Base-by-base conservation (phyloP, 1,284 basidiomycete genomes). In the Bjerkandera adusta region DNA sequence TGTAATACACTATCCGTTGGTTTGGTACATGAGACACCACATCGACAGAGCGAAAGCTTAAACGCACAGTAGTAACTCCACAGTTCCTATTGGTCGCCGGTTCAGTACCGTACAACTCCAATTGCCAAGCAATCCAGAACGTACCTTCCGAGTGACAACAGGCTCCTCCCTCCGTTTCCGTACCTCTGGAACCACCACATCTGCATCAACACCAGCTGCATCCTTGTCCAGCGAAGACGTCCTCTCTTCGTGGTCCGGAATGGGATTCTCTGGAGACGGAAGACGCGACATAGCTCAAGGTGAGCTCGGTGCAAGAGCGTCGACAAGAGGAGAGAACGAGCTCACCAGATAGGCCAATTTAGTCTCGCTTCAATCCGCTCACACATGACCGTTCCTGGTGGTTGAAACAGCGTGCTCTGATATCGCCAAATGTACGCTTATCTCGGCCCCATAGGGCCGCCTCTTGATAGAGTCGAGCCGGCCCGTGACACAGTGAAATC, bases 51-150 rank as follows among this genome's bases (percentile, higher is more conserved):
- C 22, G 36, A 24, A 5, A 16, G 25, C 32, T 24, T 3, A 4
- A 2, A 71, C 74, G 42, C 52, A 85, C 85, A 50, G 60, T 88
- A 88, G 55, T 86, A 88, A 47, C 77, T 79, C 85, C 85, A 88
- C 5, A 88, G 68, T 59, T 88, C 85, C 63, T 65, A 40, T n/a
- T 39, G 20, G 24, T 3, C 10, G 32, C 29, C 25, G n/a, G n/a
- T 29, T n/a, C 3, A 50, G 12, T 20, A n/a, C 12, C 32, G 2
- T 15, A 32, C 10, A 13, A n/a, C 26, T 25, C 1, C 8, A 1
- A 16, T 2, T 26, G n/a, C 11, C 27, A 34, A 11, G 13, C 16
- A n/a, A 47, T 15, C 15, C 27, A 16, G 22, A 10, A 52, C 61
- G 22, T 29, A 63, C 63, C 60, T 50, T 63, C 12, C 63, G 54